Base-by-base conservation (phyloP, 352 stramenopile genomes). In the Pythium rhizo-oryzae region DNA sequence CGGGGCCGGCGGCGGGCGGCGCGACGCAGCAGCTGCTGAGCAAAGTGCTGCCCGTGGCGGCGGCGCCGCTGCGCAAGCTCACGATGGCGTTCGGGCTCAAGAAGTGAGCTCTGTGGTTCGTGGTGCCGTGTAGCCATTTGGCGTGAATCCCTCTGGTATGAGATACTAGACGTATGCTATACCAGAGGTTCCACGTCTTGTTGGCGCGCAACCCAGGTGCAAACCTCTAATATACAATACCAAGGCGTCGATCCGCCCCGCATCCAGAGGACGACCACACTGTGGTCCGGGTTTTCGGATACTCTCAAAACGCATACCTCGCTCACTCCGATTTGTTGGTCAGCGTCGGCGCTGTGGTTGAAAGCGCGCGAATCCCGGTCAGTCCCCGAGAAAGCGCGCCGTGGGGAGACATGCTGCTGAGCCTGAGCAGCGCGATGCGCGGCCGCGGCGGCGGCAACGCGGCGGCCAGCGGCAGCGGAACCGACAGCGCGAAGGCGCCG, bases 381-480 rank as follows among this genome's bases (percentile, higher is more conserved):
- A 37, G 18, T 9, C 7, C 35, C 4, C 46, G 9, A 43, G 5
- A 18, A 33, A 33, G 1, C 16, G 21, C 43, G 44, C 21, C 28
- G 33, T 4, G 16, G n/a, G n/a, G 16, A 8, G 15, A 21, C 47
- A 71, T 71, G 63, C 63, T 70, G 33, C 54, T 64, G 33, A 64
- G 63, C 47, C 44, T 70, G 23, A 70, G 63, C 47, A 70, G 41
- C 52, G 69, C 63, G 39, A 71, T 75, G 69, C 69, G 69, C 55
- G 60, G 37, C 37, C 68, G 68, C 43, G 41, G 59, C 52, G 35
- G 15, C 19, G 33, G 12, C 25, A 50, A 15, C 46, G 4, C 24
- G 54, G 39, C 25, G 23, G 12, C 30, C 53, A 30, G 21, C 53
- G 4, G 30, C 55, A 41, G 44, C 25, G 16, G n/a, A 50, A 62